Percentiles rank a stretch among this genome's conserved stretches.
Conservation (phyloP, 192 early-diverging fungal genomes). For the Obelidium mucronatum region DNA sequence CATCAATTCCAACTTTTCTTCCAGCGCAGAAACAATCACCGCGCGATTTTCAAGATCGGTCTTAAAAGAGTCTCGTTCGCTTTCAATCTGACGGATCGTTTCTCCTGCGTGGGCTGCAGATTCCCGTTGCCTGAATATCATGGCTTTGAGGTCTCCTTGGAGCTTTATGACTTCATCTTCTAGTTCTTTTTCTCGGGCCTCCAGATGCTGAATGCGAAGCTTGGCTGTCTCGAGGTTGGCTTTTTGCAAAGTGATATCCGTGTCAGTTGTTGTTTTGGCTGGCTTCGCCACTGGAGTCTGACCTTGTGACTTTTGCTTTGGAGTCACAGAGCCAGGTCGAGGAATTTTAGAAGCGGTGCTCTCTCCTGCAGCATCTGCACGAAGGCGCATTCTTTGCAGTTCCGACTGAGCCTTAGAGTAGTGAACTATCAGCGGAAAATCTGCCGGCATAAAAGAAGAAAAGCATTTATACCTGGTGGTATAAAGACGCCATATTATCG, state of each 20-base stretch:
- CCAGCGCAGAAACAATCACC: conserved; percentile 1
- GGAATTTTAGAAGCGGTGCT: conserved; percentile 1
- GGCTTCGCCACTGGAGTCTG: neutral
- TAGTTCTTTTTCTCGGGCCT: conserved; percentile 35
- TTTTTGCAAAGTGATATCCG: neutral
- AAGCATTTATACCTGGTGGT: conserved; percentile 48
- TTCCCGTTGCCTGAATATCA: conserved; percentile 44
- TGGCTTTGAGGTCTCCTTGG: conserved; percentile 48
- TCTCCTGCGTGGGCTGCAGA: conserved; percentile 40
- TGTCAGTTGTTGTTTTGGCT: neutral
- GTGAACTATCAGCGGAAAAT: neutral
- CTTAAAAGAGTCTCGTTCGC: conserved; percentile 43
- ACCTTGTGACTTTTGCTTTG: neutral
- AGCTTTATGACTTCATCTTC: conserved; percentile 44
- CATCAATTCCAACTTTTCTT: conserved; percentile 30
- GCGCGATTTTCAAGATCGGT: conserved; percentile 9
- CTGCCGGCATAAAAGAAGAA: neutral
- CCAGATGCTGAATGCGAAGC: neutral
- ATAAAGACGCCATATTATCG: conserved; percentile 49
- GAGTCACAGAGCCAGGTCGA: neutral
- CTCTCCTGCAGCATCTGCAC: neutral
- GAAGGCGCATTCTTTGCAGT: conserved; percentile 25
- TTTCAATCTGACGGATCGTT: conserved; percentile 43
- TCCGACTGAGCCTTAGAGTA: conserved; percentile 13
- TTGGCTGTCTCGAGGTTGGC: neutral